Evolutionary conservation across 1,139 yeast species (phyloP).

Genomic region (Pichia sp.): DNA sequence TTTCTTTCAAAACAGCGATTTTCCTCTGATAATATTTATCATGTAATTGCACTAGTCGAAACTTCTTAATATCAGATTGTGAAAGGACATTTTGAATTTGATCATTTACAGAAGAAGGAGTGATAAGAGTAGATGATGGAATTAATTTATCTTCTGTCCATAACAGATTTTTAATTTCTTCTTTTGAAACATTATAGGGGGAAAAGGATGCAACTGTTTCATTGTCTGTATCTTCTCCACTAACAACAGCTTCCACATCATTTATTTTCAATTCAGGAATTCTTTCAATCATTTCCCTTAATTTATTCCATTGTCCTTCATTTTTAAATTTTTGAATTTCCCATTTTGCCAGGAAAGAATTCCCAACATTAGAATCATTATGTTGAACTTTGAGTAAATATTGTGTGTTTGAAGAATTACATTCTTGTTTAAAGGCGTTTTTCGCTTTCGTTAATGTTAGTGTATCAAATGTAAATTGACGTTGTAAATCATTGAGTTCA

Average conservation of each 20-base stretch:
- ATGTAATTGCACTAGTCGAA: slow-evolving; percentile 24
- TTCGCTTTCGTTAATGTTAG: slow-evolving; percentile 19
- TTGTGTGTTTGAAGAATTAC: slow-evolving; percentile 14
- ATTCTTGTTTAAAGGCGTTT: slow-evolving; percentile 19
- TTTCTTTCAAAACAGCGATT: slow-evolving; percentile 17
- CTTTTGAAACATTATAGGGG: no score
- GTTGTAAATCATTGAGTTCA: slow-evolving; percentile 15
- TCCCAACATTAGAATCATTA: slow-evolving; percentile 19
- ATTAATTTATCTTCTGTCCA: slow-evolving; percentile 1
- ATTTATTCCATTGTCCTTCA: slow-evolving; percentile 13
- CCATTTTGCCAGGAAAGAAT: slow-evolving; percentile 17
- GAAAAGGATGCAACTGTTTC: no score
- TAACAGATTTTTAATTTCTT: slow-evolving; percentile 2
- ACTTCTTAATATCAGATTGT: slow-evolving; percentile 22
- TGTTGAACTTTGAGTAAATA: slow-evolving; percentile 15
- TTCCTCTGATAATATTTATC: slow-evolving; percentile 25
- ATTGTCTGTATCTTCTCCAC: slow-evolving; percentile 11
- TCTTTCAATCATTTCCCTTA: slow-evolving; percentile 14
- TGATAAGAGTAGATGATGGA: slow-evolving; percentile 17
- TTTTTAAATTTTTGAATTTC: slow-evolving; percentile 22
- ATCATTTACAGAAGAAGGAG: slow-evolving; percentile 24
- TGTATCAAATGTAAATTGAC: slow-evolving; percentile 20
- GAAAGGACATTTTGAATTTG: slow-evolving; percentile 21
- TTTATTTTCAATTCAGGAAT: slow-evolving; percentile 22
- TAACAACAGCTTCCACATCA: slow-evolving; percentile 17